These are phyloP conservation scores for Prunus davidiana DNA, from an alignment of 306 rosid genomes.

Conservation along the genomic window DNA sequence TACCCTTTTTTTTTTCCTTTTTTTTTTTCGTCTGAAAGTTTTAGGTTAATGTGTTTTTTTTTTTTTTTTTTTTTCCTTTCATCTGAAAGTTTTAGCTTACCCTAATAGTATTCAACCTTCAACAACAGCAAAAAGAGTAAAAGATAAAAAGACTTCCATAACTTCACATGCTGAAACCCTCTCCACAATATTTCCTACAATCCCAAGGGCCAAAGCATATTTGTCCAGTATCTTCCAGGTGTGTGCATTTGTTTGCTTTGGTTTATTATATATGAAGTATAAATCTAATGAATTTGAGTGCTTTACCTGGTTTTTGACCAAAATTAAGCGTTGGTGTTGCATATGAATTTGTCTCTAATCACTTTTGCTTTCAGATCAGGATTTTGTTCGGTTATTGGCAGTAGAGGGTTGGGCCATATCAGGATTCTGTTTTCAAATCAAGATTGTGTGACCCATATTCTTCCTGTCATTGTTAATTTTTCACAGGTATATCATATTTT, in stretches of 20 bases:
- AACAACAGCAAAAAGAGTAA: too few relatives aligned
- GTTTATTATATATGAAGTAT: not conserved
- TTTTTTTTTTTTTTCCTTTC: too few relatives aligned
- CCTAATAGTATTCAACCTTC: too few relatives aligned
- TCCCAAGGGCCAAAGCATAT: too few relatives aligned
- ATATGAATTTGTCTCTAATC: not conserved
- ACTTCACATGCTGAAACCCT: too few relatives aligned
- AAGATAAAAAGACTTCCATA: too few relatives aligned
- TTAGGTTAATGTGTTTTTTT: too few relatives aligned
- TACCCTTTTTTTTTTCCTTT: too few relatives aligned
- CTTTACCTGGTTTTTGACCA: not conserved
- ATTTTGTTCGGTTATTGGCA: slow-evolving; percentile 96
- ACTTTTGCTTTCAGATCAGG: slow-evolving; percentile 65
- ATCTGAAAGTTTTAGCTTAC: too few relatives aligned
- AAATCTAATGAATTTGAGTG: not conserved
- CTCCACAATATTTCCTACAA: too few relatives aligned
- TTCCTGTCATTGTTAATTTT: slow-evolving; percentile 91
- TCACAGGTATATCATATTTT: slow-evolving; percentile 64
- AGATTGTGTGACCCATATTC: slow-evolving; percentile 91
- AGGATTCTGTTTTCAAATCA: slow-evolving; percentile 38
- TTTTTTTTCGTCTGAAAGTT: too few relatives aligned
- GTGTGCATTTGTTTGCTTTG: not conserved
- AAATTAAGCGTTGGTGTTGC: not conserved
- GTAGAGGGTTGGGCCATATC: slow-evolving; percentile 78
- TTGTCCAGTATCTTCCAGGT: too few relatives aligned